Conservation (phyloP, 768 basidiomycete species). For the Rhodotorula sphaerocarpa region DNA sequence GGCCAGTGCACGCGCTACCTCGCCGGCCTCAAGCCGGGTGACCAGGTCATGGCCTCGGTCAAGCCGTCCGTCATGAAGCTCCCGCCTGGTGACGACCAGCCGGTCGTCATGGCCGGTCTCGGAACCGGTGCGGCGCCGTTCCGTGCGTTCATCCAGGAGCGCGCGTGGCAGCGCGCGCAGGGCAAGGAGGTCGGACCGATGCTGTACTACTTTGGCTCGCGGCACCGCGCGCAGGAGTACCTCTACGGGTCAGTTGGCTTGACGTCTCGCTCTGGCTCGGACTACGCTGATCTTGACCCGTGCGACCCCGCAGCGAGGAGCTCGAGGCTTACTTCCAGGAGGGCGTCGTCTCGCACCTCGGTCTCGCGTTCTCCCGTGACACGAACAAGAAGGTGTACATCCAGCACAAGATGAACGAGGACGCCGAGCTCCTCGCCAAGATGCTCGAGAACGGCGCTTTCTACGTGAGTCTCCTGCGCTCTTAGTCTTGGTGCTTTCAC, state of each 20-base stretch:
- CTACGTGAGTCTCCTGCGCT: slow-evolving; percentile 94
- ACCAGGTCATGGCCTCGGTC: slow-evolving; percentile 92
- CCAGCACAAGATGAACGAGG: slow-evolving; percentile 94
- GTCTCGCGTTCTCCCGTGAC: slow-evolving; percentile 94
- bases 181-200: slow-evolving; percentile 78
- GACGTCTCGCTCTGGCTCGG: neutral
- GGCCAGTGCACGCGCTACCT: slow-evolving; percentile 98
- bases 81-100: slow-evolving; percentile 72
- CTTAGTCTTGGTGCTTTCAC: too few species aligned
- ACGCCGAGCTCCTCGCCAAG: slow-evolving; percentile 64
- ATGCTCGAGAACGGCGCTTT: slow-evolving; percentile 74
- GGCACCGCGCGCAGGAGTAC: slow-evolving; percentile 89
- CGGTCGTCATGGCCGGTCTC: slow-evolving; percentile 95
- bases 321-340: slow-evolving; percentile 87
- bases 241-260: slow-evolving; percentile 59
- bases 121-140: slow-evolving; percentile 98
- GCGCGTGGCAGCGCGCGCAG: slow-evolving; percentile 69
- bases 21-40: slow-evolving; percentile 68
- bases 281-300: neutral
- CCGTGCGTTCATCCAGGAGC: slow-evolving; percentile 96
- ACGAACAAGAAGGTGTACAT: slow-evolving; percentile 90
- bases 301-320: slow-evolving; percentile 42
- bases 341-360: slow-evolving; percentile 75
- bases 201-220: slow-evolving; percentile 97
- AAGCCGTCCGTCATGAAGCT: slow-evolving; percentile 99